Base-by-base conservation (phyloP, 805 yeast genomes). In the Jamesozyma spencerorum region DNA sequence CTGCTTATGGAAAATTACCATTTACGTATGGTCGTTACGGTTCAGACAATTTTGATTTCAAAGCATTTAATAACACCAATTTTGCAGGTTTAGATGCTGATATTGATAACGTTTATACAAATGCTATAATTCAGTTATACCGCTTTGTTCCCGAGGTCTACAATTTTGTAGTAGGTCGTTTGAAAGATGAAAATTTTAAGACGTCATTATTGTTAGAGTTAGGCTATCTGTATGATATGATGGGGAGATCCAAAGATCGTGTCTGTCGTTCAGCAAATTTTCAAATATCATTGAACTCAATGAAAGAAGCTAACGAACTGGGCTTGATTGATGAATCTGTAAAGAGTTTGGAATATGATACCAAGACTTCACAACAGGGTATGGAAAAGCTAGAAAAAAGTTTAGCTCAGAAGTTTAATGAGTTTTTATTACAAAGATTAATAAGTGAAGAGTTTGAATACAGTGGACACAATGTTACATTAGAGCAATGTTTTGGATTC, bases 211-310 rank as follows among this genome's bases (percentile, higher is more conserved):
- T 87, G 20, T 78, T 84, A 37, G 97, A 92, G 55, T 64, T 88
- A 35, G 98, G 96, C 0, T 85, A 86, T 47, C 64, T 94, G 12
- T 85, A 77, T 62, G 97, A 94, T 54, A 90, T 92, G 98, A 72
- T 90, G 63, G 72, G 71, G 32, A 84, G 85, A 57, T 86, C 95
- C 0, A 63, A 72, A 12, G 92, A 94, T 0, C 72, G 74, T 30
- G 85, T 83, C 49, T 86, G 90, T 51, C 75, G 85, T 31, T 81
- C 95, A 0, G 69, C 87, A 2, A 92, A 92, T 55, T 86, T 90
- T 54, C 81, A 78, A 48, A 64, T 68, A 28, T 57, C 75, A 3
- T 54, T 82, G 31, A 65, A 69, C 8, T 57, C 70, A 1, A 57
- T 68, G 1, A 75, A 74, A 4, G 49, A 47, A 26, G 84, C 85